Evolutionary conservation across 2,329 filamentous ascomycete genomes (phyloP).

Genomic region (Monilinia laxa): DNA sequence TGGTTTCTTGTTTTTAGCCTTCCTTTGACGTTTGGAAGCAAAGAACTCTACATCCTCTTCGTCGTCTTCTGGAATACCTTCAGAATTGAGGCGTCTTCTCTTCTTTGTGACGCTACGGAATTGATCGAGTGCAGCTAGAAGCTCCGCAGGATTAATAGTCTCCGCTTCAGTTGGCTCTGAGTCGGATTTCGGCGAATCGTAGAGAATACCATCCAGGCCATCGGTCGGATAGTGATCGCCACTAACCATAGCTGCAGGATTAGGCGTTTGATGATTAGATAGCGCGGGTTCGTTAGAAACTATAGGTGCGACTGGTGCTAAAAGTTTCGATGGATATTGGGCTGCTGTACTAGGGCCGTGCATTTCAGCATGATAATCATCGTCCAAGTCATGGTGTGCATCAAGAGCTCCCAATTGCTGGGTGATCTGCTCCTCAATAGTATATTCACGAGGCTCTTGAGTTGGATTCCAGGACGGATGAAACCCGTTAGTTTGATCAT

Average conservation of each 20-base stretch:
- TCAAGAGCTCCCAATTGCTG: slow-evolving; percentile 17
- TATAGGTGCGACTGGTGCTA: slow-evolving; percentile 32
- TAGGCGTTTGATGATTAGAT: slow-evolving; percentile 31
- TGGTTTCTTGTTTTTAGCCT: slow-evolving; percentile 28
- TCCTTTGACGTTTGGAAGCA: slow-evolving; percentile 33
- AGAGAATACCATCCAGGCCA: slow-evolving; percentile 38
- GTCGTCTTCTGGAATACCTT: slow-evolving; percentile 28
- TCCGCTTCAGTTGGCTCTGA: slow-evolving; percentile 23
- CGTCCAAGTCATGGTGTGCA: slow-evolving; percentile 31
- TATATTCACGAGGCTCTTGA: background rate
- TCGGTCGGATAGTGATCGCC: slow-evolving; percentile 38
- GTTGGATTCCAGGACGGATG: background rate
- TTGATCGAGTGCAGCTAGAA: slow-evolving; percentile 29
- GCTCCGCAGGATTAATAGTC: slow-evolving; percentile 34
- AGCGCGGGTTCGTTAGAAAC: slow-evolving; percentile 27
- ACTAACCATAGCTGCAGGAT: slow-evolving; percentile 37
- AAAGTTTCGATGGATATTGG: slow-evolving; percentile 32
- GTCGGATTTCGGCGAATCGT: slow-evolving; percentile 34
- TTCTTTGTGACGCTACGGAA: slow-evolving; percentile 29
- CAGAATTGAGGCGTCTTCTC: slow-evolving; percentile 27
- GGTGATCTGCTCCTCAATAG: slow-evolving; percentile 1
- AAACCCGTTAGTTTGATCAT: background rate
- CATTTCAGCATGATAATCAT: slow-evolving; percentile 16
- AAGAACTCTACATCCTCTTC: slow-evolving; percentile 36
- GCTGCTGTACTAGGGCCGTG: slow-evolving; percentile 19